phyloP scores from a whole-genome alignment of 2,329 filamentous ascomycete genomes.

The Annulohypoxylon truncatum region DNA sequence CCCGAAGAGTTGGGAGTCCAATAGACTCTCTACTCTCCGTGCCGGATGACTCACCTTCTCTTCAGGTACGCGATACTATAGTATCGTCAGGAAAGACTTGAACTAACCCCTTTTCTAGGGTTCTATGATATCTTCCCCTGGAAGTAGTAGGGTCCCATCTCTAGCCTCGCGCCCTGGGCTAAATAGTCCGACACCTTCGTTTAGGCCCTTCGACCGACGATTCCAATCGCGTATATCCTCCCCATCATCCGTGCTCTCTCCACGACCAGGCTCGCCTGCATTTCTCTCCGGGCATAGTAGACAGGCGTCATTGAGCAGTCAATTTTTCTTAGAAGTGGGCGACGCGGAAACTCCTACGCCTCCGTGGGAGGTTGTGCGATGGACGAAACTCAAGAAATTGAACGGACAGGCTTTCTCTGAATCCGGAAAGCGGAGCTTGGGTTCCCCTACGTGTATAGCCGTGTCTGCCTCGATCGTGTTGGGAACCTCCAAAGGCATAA shows the following conservation, averaged over 20 bases:
- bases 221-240: slow-evolving; percentile 88
- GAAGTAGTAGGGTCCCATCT: slow-evolving; percentile 78
- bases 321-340: slow-evolving; percentile 69
- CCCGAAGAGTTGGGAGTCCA: slow-evolving; percentile 72
- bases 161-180: slow-evolving; percentile 74
- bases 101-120: slow-evolving; percentile 59
- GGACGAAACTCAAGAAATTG: slow-evolving; percentile 93
- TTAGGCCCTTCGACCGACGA: slow-evolving; percentile 92
- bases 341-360: slow-evolving; percentile 78
- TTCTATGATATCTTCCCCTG: slow-evolving; percentile 72
- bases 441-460: slow-evolving; percentile 86
- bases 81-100: slow-evolving; percentile 12
- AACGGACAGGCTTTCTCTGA: slow-evolving; percentile 93
- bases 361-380: slow-evolving; percentile 96
- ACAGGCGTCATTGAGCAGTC: slow-evolving; percentile 81
- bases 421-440: slow-evolving; percentile 90
- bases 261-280: slow-evolving; percentile 80
- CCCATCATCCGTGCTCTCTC: slow-evolving; percentile 67
- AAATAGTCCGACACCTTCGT: slow-evolving; percentile 79
- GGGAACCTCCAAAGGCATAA: slow-evolving; percentile 93
- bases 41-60: slow-evolving; percentile 85
- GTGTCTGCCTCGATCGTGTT: slow-evolving; percentile 90
- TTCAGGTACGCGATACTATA: slow-evolving; percentile 69
- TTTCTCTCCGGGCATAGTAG: slow-evolving; percentile 82
- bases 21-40: slow-evolving; percentile 76